Base-by-base conservation (phyloP, 176 grass and related monocot species). In the Lolium rigidum region DNA sequence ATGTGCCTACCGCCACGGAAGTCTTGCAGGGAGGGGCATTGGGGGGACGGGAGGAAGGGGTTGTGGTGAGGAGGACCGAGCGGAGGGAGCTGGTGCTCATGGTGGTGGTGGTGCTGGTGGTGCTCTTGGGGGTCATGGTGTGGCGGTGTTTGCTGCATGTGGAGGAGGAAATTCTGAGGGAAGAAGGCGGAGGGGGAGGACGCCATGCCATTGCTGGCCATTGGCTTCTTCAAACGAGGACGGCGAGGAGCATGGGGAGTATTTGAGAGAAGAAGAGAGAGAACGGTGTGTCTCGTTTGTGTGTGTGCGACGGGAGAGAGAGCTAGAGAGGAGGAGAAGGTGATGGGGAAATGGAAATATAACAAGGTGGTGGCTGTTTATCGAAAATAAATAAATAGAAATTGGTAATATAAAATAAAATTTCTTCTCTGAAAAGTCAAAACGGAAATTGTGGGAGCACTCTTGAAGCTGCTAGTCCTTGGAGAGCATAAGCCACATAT, bases 141-240 rank as follows among this genome's bases (percentile, higher is more conserved):
- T 1, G 52, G 22, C 7, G 82, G 57, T 6, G 88, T 24, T 61
- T 85, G 91, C 84, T 93, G 94, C 88, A 99, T 94, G 77, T 91
- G 97, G 74, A 96, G 83, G 70, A 99, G 72, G 85, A 99, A 99
- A 87, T 93, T 94, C 21, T 94, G 91, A 75, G 92, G 94, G 76
- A 99, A 97, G 92, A 88, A 98, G 66, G 94, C 90, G 51, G 94
- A 89, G 16, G 87, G 80, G 47, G 94, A 92, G 72, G 92, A 92
- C 76, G 86, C 80, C 90, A 94, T 93, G 65, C 93, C 94, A 93
- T 94, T 93, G 90, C 94, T 91, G 85, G 88, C 97, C 86, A 99
- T 94, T 84, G 82, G 76, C 88, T 83, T 91, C 90, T 86, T 86
- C 75, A 62, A 71, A 70, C 22, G 20, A 89, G 50, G 57, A 90